Evolutionary conservation across 495 filamentous ascomycete genomes (phyloP).

Genomic region (Xylaria grammica): DNA sequence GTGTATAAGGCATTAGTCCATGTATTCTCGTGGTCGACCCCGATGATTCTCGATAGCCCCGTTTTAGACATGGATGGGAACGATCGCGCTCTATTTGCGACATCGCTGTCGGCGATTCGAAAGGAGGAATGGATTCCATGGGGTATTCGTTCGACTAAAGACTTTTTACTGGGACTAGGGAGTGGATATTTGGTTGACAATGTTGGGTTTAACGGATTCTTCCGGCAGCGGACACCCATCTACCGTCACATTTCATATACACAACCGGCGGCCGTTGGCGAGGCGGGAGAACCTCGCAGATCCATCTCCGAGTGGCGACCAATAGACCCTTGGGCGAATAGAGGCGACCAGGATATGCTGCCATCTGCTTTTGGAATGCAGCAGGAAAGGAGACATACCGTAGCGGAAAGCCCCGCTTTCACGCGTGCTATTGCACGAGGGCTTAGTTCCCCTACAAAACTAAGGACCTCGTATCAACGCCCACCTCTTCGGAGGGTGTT

Average conservation of each 20-base stretch:
- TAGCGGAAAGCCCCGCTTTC: constrained; percentile 53
- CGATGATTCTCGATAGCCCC: constrained; percentile 48
- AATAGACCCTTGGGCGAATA: constrained; percentile 45
- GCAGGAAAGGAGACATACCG: constrained; percentile 51
- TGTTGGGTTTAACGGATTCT: constrained; percentile 49
- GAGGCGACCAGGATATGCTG: constrained; percentile 31
- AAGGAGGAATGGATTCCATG: constrained; percentile 49
- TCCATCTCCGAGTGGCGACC: constrained; percentile 50
- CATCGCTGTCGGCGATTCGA: constrained; percentile 39
- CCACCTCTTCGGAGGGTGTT: constrained; percentile 78
- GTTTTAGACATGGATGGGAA: constrained; percentile 40
- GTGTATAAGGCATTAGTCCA: constrained; percentile 53
- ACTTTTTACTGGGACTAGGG: constrained; percentile 51
- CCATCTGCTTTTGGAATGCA: constrained; percentile 41
- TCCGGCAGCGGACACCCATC: constrained; percentile 47
- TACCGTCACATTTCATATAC: constrained; percentile 39
- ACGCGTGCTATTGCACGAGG: constrained; percentile 42
- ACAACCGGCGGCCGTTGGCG: constrained; percentile 39
- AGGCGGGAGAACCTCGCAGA: constrained; percentile 43
- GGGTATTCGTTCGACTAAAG: constrained; percentile 47
- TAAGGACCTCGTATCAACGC: constrained; percentile 73
- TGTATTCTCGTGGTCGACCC: constrained; percentile 46
- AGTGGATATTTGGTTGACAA: constrained; percentile 47
- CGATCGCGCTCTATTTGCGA: constrained; percentile 43
- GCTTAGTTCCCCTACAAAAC: constrained; percentile 58